phyloP scores from a whole-genome alignment of 2,329 filamentous ascomycete species.

The Microcera coccophila region DNA sequence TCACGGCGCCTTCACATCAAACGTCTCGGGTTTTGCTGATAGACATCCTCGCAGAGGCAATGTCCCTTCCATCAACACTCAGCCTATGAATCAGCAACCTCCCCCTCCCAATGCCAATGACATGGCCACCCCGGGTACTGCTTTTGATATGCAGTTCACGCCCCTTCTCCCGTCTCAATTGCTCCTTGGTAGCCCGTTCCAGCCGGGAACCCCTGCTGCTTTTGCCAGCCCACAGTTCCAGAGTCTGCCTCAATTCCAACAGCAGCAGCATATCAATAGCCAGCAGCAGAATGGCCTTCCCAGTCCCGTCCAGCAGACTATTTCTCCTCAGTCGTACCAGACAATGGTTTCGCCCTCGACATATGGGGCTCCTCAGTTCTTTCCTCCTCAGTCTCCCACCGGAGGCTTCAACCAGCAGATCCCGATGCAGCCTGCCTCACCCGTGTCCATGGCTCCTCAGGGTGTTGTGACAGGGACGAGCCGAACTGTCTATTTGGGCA shows the following conservation, averaged over 20 bases:
- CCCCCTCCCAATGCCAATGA: slow-evolving; percentile 58
- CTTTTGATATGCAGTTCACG: slow-evolving; percentile 97
- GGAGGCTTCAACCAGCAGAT: slow-evolving; percentile 62
- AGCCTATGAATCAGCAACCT: slow-evolving; percentile 50
- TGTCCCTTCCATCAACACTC: slow-evolving; percentile 90
- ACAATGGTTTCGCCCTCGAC: slow-evolving; percentile 80
- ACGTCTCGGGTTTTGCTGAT: slow-evolving; percentile 80
- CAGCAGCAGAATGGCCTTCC: slow-evolving; percentile 60
- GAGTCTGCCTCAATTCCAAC: slow-evolving; percentile 72
- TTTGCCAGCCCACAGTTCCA: slow-evolving; percentile 93
- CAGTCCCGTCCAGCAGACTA: slow-evolving; percentile 71
- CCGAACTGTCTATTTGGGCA: slow-evolving; percentile 94
- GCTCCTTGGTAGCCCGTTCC: slow-evolving; percentile 92
- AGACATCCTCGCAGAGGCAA: slow-evolving; percentile 80
- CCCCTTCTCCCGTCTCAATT: slow-evolving; percentile 91
- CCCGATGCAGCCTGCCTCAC: slow-evolving; percentile 63
- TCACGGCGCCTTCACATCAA: slow-evolving; percentile 85
- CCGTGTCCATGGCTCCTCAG: slow-evolving; percentile 71
- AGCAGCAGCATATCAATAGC: slow-evolving; percentile 51
- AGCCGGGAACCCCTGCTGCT: slow-evolving; percentile 84
- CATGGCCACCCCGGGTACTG: slow-evolving; percentile 81
- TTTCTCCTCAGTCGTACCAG: slow-evolving; percentile 82
- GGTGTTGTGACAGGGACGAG: slow-evolving; percentile 85
- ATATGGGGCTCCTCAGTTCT: slow-evolving; percentile 77
- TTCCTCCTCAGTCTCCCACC: slow-evolving; percentile 83